phyloP scores from a whole-genome alignment of 2,329 filamentous ascomycete genomes.

The Sphaerulina musiva region DNA sequence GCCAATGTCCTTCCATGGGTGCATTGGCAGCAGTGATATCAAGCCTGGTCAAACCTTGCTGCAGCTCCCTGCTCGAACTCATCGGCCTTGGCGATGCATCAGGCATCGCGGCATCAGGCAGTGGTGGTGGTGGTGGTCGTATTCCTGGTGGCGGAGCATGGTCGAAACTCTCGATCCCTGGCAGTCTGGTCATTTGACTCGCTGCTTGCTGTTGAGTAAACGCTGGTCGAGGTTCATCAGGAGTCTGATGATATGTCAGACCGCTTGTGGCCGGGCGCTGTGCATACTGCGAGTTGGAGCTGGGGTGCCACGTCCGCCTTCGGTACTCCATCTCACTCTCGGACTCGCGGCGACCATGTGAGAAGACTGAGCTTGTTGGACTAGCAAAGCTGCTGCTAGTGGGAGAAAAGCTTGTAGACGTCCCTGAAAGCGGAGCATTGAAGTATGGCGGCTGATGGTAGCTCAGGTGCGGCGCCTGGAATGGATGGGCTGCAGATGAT shows the following conservation, averaged over 20 bases:
- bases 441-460: conserved; percentile 50
- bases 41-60: conserved; percentile 59
- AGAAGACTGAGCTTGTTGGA: conserved; percentile 60
- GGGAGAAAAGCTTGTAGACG: conserved; percentile 48
- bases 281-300: conserved; percentile 56
- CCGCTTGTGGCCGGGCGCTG: conserved; percentile 63
- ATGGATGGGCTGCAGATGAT: conserved; percentile 67
- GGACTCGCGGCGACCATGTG: conserved; percentile 61
- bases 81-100: conserved; percentile 43
- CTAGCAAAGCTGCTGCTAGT: conserved; percentile 57
- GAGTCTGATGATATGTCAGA: conserved; percentile 67
- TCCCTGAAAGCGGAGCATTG: conserved; percentile 52
- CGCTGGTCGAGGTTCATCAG: conserved; percentile 54
- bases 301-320: conserved; percentile 84
- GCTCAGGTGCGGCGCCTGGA: conserved; percentile 55
- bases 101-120: conserved; percentile 69
- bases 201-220: conserved; percentile 50
- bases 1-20: conserved; percentile 29
- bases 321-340: conserved; percentile 69
- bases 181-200: conserved; percentile 61
- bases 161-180: conserved; percentile 89
- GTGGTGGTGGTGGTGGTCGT: conserved; percentile 56
- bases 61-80: conserved; percentile 48
- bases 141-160: conserved; percentile 58
- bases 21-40: conserved; percentile 52